Conservation (phyloP, 2,329 filamentous ascomycete species). For the Septoria linicola region DNA sequence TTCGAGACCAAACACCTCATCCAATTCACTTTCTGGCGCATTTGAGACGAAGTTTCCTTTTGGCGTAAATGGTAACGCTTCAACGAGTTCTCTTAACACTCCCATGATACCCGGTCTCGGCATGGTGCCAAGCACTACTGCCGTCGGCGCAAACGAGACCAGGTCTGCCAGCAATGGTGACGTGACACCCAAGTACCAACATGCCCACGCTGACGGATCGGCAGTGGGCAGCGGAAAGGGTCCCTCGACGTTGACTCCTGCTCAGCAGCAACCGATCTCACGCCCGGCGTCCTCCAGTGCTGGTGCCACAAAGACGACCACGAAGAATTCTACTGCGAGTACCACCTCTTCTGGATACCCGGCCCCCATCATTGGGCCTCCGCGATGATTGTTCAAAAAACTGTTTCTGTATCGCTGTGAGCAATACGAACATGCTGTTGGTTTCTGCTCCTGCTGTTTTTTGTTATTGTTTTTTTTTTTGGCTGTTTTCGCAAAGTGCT, state of each 20-base stretch:
- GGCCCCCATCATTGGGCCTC: slow-evolving; percentile 42
- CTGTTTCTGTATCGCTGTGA: slow-evolving; percentile 13
- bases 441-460: slow-evolving; percentile 9
- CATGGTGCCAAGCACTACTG: slow-evolving; percentile 28
- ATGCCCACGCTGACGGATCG: slow-evolving; percentile 28
- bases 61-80: slow-evolving; percentile 47
- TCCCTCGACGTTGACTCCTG: slow-evolving; percentile 21
- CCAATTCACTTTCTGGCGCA: slow-evolving; percentile 60
- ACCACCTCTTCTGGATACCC: slow-evolving; percentile 41
- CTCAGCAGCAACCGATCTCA: slow-evolving; percentile 26
- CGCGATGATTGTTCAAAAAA: slow-evolving; percentile 34
- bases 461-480: slow-evolving; percentile 17
- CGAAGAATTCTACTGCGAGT: slow-evolving; percentile 29
- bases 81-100: slow-evolving; percentile 40
- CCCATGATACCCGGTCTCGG: slow-evolving; percentile 42
- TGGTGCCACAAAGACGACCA: slow-evolving; percentile 23
- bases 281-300: slow-evolving; percentile 25
- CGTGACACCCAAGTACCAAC: slow-evolving; percentile 39
- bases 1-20: slow-evolving; percentile 64
- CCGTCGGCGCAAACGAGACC: slow-evolving; percentile 19
- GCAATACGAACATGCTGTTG: slow-evolving; percentile 9
- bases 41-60: slow-evolving; percentile 66
- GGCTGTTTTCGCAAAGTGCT: slow-evolving; percentile 11
- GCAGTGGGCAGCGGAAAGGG: slow-evolving; percentile 25
- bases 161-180: slow-evolving; percentile 32